These are phyloP conservation scores for Mucor indicus DNA, from an alignment of 371 early-diverging fungal genomes.

Conservation along the genomic window DNA sequence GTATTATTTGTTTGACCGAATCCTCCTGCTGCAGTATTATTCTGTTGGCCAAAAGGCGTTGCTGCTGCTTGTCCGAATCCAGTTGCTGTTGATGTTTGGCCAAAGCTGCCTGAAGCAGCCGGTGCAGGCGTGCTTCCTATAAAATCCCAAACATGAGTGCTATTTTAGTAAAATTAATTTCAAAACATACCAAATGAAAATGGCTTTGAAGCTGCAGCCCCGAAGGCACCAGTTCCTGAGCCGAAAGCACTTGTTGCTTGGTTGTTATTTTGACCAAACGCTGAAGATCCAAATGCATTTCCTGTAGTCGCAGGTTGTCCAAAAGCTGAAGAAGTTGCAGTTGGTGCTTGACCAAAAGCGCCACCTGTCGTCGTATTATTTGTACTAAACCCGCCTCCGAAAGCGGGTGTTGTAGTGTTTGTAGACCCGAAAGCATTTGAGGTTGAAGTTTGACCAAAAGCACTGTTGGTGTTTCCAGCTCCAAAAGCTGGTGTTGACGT, in stretches of 20 bases:
- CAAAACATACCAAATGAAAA: slow-evolving; percentile 33
- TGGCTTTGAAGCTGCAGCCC: slow-evolving; percentile 32
- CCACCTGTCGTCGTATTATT: slow-evolving; percentile 24
- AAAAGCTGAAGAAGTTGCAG: slow-evolving; percentile 22
- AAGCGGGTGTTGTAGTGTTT: slow-evolving; percentile 28
- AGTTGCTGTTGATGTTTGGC: slow-evolving; percentile 16
- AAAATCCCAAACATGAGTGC: neutral
- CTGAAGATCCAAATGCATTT: slow-evolving; percentile 16
- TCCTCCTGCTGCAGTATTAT: slow-evolving; percentile 19
- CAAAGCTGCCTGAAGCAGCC: slow-evolving; percentile 41
- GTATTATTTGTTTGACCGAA: slow-evolving; percentile 36
- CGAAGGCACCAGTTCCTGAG: slow-evolving; percentile 23
- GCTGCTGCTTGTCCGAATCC: no score
- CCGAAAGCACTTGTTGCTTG: slow-evolving; percentile 28
- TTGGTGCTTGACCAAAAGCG: slow-evolving; percentile 1
- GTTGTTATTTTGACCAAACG: slow-evolving; percentile 47
- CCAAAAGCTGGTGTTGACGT: slow-evolving; percentile 43
- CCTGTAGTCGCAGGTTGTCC: slow-evolving; percentile 32
- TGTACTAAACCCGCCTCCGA: slow-evolving; percentile 36
- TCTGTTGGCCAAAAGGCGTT: slow-evolving; percentile 35
- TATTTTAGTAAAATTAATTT: no score
- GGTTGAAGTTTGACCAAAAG: slow-evolving; percentile 23
- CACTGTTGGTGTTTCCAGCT: slow-evolving; percentile 16
- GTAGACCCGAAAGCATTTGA: slow-evolving; percentile 12
- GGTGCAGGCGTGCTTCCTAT: slow-evolving; percentile 15